Conservation (phyloP, 805 yeast species). For the Huiozyma naganishii region DNA sequence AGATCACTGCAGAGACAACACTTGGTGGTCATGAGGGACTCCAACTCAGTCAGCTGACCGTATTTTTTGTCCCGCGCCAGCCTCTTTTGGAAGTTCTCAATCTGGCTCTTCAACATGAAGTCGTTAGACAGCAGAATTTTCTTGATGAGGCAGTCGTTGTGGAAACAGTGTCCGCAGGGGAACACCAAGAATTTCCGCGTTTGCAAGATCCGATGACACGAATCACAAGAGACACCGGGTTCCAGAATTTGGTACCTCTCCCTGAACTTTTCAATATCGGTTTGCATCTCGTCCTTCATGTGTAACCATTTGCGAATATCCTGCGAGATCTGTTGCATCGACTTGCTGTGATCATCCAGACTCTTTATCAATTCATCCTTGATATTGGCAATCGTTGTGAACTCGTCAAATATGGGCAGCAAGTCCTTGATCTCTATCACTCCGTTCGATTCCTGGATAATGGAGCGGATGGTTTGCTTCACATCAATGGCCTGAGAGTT, state of each 20-base stretch:
- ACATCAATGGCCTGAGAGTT: conserved; percentile 12
- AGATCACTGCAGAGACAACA: conserved; percentile 73
- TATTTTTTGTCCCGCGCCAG: conserved; percentile 18
- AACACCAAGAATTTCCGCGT: conserved; percentile 67
- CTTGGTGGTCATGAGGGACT: conserved; percentile 45
- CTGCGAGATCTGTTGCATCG: conserved; percentile 50
- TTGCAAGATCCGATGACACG: conserved; percentile 60
- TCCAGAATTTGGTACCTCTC: conserved; percentile 56
- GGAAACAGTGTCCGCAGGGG: conserved; percentile 87
- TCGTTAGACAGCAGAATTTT: conserved; percentile 52
- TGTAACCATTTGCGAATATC: conserved; percentile 69
- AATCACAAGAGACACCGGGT: conserved; percentile 73
- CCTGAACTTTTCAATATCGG: conserved; percentile 43
- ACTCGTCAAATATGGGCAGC: conserved; percentile 75
- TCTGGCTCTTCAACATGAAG: conserved; percentile 50
- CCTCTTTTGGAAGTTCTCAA: conserved; percentile 33
- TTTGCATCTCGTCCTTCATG: conserved; percentile 48
- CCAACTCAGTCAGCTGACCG: conserved; percentile 38
- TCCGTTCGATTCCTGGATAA: conserved; percentile 36
- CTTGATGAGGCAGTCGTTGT: conserved; percentile 74
- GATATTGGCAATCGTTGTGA: conserved; percentile 68
- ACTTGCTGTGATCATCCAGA: conserved; percentile 60
- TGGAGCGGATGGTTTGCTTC: conserved; percentile 26
- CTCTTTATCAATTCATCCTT: conserved; percentile 75
- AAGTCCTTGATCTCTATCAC: conserved; percentile 65